These are phyloP conservation scores for Candida glaebosa DNA, from an alignment of 805 yeast species.

Conservation along the genomic window DNA sequence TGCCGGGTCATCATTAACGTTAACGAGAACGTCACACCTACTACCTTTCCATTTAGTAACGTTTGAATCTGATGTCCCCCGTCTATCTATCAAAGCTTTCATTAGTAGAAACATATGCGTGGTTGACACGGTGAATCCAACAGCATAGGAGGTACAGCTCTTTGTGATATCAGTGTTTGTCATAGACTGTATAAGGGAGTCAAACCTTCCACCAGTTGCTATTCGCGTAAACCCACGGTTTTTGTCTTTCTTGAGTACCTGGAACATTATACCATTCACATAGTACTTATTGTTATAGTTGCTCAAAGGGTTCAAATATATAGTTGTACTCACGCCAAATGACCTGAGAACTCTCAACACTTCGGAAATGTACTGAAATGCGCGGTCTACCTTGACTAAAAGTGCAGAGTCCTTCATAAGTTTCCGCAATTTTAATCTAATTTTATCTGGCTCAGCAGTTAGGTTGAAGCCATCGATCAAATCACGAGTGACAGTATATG, in stretches of 20 bases:
- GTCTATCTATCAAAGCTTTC: slow-evolving; percentile 23
- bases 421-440: slow-evolving; percentile 59
- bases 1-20: slow-evolving; percentile 58
- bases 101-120: slow-evolving; percentile 34
- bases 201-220: slow-evolving; percentile 95
- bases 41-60: slow-evolving; percentile 25
- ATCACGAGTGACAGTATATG: slow-evolving; percentile 80
- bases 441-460: slow-evolving; percentile 61
- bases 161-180: slow-evolving; percentile 43
- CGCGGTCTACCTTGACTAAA: slow-evolving; percentile 56
- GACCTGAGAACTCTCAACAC: slow-evolving; percentile 53
- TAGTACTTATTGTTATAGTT: slow-evolving; percentile 82
- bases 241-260: slow-evolving; percentile 62
- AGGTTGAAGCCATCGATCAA: slow-evolving; percentile 74
- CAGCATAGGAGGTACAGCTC: slow-evolving; percentile 47
- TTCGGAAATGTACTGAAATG: slow-evolving; percentile 56
- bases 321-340: slow-evolving; percentile 55
- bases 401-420: slow-evolving; percentile 73
- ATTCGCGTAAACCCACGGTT: slow-evolving; percentile 45
- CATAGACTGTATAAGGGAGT: slow-evolving; percentile 61
- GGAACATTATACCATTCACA: slow-evolving; percentile 82
- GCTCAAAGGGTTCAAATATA: slow-evolving; percentile 75
- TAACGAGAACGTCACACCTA: slow-evolving; percentile 79
- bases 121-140: slow-evolving; percentile 79
- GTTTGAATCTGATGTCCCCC: slow-evolving; percentile 17